These are phyloP conservation scores for Trichoderma cornu-damae DNA, from an alignment of 2,329 filamentous ascomycete species.

Conservation along the genomic window DNA sequence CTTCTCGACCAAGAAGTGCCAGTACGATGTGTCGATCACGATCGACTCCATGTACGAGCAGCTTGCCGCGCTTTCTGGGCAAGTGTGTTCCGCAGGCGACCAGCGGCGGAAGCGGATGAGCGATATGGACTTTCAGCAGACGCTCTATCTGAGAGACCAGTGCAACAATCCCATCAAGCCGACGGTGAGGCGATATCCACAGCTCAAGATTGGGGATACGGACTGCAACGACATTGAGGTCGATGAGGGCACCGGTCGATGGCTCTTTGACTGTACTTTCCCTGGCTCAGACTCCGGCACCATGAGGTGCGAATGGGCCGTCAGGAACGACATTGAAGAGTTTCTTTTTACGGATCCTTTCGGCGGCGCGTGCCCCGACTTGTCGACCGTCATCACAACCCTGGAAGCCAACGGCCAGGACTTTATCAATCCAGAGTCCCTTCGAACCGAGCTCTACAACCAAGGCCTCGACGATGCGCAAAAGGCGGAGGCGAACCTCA, in stretches of 20 bases:
- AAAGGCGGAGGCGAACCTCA: conserved; percentile 25
- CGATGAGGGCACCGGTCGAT: conserved; percentile 28
- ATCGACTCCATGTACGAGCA: conserved; percentile 34
- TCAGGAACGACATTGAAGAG: conserved; percentile 31
- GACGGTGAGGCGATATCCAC: conserved; percentile 28
- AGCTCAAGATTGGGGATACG: conserved; percentile 31
- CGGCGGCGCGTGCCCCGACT: conserved; percentile 33
- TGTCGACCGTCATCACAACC: conserved; percentile 34
- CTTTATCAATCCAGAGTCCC: conserved; percentile 26
- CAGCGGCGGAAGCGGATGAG: conserved; percentile 23
- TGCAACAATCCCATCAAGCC: conserved; percentile 30
- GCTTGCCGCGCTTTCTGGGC: conserved; percentile 29
- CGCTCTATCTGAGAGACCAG: conserved; percentile 33
- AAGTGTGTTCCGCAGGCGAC: conserved; percentile 28
- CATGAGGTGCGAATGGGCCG: conserved; percentile 30
- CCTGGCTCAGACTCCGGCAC: conserved; percentile 30
- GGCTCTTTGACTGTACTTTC: conserved; percentile 36
- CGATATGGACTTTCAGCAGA: conserved; percentile 31
- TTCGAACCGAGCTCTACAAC: conserved; percentile 27
- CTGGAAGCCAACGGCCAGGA: conserved; percentile 29
- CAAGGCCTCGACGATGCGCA: conserved; percentile 23
- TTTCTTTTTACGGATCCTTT: conserved; percentile 35
- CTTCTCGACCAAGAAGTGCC: conserved; percentile 33
- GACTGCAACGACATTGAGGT: conserved; percentile 29
- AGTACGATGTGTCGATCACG: conserved; percentile 31